These are phyloP conservation scores for Didymella sp. DNA, from an alignment of 2,329 filamentous ascomycete genomes.

Conservation along the genomic window DNA sequence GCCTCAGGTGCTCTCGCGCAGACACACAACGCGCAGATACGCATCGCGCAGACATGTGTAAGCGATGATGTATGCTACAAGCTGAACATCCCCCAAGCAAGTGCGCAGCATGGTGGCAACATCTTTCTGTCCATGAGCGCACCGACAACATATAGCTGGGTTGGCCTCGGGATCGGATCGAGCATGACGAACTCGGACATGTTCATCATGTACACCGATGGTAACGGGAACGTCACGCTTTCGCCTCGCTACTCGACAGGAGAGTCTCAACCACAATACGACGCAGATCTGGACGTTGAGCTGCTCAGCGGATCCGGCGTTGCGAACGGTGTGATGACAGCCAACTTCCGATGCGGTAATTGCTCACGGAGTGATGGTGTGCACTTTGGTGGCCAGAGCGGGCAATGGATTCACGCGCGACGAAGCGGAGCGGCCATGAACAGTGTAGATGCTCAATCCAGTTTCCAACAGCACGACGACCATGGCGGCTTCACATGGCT, in stretches of 20 bases:
- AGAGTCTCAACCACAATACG: constrained; percentile 59
- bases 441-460: constrained; percentile 45
- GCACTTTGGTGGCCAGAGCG: constrained; percentile 50
- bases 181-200: constrained; percentile 66
- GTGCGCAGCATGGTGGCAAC: constrained; percentile 53
- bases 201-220: constrained; percentile 65
- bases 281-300: constrained; percentile 53
- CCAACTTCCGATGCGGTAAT: constrained; percentile 61
- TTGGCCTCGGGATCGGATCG: constrained; percentile 64
- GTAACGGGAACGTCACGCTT: constrained; percentile 64
- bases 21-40: constrained; percentile 19
- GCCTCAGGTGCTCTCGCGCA: constrained; percentile 7
- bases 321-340: constrained; percentile 60
- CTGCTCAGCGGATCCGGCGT: constrained; percentile 68
- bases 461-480: constrained; percentile 3
- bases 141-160: constrained; percentile 62
- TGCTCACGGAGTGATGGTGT: constrained; percentile 56
- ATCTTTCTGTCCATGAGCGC: constrained; percentile 69
- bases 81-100: constrained; percentile 62
- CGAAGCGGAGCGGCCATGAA: constrained; percentile 53
- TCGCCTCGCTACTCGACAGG: constrained; percentile 62
- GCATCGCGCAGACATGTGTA: constrained; percentile 22
- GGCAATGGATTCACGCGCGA: constrained; percentile 58
- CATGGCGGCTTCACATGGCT: constrained; percentile 16
- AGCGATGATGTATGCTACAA: constrained; percentile 57